Percentiles rank a stretch among this genome's conserved stretches.
phyloP scores from a whole-genome alignment of 768 basidiomycete species.

The Suillus tomentosus region DNA sequence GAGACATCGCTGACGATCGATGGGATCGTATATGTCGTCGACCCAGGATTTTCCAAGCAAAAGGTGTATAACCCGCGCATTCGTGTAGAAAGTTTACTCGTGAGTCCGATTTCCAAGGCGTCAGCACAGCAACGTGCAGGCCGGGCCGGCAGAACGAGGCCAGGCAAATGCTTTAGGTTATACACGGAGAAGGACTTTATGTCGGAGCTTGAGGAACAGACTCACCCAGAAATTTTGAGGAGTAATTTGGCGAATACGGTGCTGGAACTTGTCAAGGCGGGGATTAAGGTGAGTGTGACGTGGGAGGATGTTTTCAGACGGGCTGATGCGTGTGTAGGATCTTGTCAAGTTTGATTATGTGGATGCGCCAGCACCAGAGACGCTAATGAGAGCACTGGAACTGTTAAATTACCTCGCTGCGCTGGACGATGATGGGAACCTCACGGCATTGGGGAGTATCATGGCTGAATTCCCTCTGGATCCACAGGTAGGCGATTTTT shows the following conservation, averaged over 20 bases:
- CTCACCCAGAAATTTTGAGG: slow-evolving; percentile 92
- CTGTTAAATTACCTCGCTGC: slow-evolving; percentile 90
- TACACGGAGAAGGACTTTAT: slow-evolving; percentile 99
- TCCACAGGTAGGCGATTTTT: slow-evolving; percentile 67
- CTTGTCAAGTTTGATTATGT: slow-evolving; percentile 87
- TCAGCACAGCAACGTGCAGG: slow-evolving; percentile 96
- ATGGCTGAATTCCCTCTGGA: slow-evolving; percentile 99
- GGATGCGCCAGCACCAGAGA: slow-evolving; percentile 94
- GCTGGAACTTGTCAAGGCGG: slow-evolving; percentile 90
- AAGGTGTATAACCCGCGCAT: slow-evolving; percentile 98
- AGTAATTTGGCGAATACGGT: slow-evolving; percentile 94
- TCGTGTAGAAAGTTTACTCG: slow-evolving; percentile 92
- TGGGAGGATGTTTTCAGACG: slow-evolving; percentile 1
- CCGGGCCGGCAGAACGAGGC: slow-evolving; percentile 92
- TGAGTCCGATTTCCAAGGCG: slow-evolving; percentile 96
- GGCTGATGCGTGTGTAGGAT: slow-evolving; percentile 45
- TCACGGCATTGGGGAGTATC: slow-evolving; percentile 82
- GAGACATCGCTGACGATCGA: slow-evolving; percentile 98
- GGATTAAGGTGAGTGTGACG: slow-evolving; percentile 64
- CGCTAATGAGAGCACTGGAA: slow-evolving; percentile 95
- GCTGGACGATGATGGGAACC: slow-evolving; percentile 89
- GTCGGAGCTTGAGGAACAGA: slow-evolving; percentile 95
- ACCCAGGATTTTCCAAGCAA: slow-evolving; percentile 97
- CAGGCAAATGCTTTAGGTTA: slow-evolving; percentile 95
- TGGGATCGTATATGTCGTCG: slow-evolving; percentile 98